Evolutionary conservation across 306 rosid species (phyloP).

Genomic region (Macrotyloma uniflorum): DNA sequence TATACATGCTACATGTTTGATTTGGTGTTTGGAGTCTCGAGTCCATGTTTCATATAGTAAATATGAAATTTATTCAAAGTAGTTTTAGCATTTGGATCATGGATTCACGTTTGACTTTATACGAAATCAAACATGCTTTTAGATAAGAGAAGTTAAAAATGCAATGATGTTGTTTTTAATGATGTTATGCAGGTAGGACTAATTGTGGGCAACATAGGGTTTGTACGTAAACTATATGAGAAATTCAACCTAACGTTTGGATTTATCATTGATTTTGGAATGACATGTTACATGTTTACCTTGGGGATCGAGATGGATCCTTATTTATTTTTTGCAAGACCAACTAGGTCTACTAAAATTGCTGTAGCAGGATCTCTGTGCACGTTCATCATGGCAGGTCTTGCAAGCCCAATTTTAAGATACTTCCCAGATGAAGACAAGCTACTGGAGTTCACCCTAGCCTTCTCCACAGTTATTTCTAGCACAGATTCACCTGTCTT

Average conservation of each 20-base stretch:
- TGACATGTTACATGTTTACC: slow-evolving; percentile 86
- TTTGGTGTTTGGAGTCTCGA: too few species aligned
- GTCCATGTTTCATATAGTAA: too few species aligned
- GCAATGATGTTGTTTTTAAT: neutral
- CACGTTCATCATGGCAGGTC: slow-evolving; percentile 52
- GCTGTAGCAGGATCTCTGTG: slow-evolving; percentile 66
- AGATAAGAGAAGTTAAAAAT: too few species aligned
- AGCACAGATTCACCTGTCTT: slow-evolving; percentile 79
- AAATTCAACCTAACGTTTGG: slow-evolving; percentile 48
- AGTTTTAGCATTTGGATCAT: too few species aligned
- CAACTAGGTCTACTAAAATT: slow-evolving; percentile 55
- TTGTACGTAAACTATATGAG: slow-evolving; percentile 34
- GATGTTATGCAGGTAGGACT: slow-evolving; percentile 65
- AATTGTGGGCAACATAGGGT: slow-evolving; percentile 57
- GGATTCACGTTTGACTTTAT: too few species aligned
- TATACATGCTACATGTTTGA: too few species aligned
- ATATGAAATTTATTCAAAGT: too few species aligned
- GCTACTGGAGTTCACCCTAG: slow-evolving; percentile 48
- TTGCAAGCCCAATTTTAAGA: slow-evolving; percentile 47
- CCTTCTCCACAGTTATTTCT: slow-evolving; percentile 56
- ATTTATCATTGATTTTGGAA: slow-evolving; percentile 77
- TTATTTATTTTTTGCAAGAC: slow-evolving; percentile 44
- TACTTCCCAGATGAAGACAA: slow-evolving; percentile 23
- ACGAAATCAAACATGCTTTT: too few species aligned
- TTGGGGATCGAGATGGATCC: slow-evolving; percentile 94